These are phyloP conservation scores for Penicillium verhagenii DNA, from an alignment of 495 filamentous ascomycete species.

Conservation along the genomic window DNA sequence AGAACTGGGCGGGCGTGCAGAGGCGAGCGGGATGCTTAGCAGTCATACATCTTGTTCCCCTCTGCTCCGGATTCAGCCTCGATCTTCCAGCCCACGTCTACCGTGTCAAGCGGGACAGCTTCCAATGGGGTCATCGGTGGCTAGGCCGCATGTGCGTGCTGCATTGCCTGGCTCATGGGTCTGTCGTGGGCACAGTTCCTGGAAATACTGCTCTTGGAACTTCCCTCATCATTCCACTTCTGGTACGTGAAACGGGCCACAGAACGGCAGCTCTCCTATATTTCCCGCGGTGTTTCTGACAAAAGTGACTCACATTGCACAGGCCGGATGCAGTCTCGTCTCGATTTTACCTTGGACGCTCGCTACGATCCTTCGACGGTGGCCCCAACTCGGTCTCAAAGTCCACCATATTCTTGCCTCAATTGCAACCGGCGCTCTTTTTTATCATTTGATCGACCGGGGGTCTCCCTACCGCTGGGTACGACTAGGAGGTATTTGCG, in stretches of 20 bases:
- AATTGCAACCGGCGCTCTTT: background rate
- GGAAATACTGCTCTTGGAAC: too few species aligned
- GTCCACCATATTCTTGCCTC: background rate
- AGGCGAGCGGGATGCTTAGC: conserved; percentile 3
- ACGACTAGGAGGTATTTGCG: conserved; percentile 5
- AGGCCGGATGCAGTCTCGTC: conserved; percentile 1
- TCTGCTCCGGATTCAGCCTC: conserved; percentile 4
- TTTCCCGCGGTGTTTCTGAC: too few species aligned
- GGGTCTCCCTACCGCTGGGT: conserved; percentile 2
- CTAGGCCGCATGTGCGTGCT: background rate
- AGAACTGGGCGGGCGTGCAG: conserved; percentile 5
- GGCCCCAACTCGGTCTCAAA: conserved; percentile 3
- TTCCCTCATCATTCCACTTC: too few species aligned
- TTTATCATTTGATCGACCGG: conserved; percentile 3
- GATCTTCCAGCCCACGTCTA: background rate
- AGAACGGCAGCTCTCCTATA: too few species aligned
- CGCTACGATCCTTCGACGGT: conserved; percentile 1
- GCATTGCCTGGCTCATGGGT: conserved; percentile 1
- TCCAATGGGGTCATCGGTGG: conserved; percentile 3
- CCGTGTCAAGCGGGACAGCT: background rate
- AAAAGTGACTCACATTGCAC: too few species aligned
- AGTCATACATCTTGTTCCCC: conserved; percentile 6
- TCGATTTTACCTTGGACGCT: conserved; percentile 3
- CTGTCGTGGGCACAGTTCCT: background rate
- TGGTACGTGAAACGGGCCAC: too few species aligned